Conservation (phyloP, 805 yeast species). For the Nakazawaea pomicola region DNA sequence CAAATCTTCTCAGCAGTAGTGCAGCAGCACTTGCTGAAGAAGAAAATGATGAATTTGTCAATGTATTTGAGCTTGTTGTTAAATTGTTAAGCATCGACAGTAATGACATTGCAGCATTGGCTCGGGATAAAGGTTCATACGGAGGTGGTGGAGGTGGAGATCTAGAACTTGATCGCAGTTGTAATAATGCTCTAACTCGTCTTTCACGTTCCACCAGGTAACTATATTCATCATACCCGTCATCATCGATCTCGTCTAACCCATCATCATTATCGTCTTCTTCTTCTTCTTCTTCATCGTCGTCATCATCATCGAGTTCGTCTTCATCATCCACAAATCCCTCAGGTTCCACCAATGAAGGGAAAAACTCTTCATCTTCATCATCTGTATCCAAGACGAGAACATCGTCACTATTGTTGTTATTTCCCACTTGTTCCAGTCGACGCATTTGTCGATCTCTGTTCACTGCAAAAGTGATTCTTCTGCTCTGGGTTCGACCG, state of each 20-base stretch:
- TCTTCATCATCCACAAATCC: slow-evolving; percentile 23
- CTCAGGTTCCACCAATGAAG: slow-evolving; percentile 18
- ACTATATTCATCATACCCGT: too few relatives aligned
- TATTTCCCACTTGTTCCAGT: neutral
- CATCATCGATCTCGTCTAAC: neutral
- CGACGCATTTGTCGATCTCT: slow-evolving; percentile 1
- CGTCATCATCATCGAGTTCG: slow-evolving; percentile 20
- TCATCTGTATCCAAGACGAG: slow-evolving; percentile 23
- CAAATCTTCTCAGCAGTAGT: too few relatives aligned
- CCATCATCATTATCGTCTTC: slow-evolving; percentile 16
- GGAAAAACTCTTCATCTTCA: slow-evolving; percentile 13
- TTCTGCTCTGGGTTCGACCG: too few relatives aligned
- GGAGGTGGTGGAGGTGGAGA: slow-evolving; percentile 9
- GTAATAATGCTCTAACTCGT: too few relatives aligned
- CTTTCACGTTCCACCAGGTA: neutral
- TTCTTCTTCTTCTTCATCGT: slow-evolving; percentile 17
- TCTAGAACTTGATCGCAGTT: slow-evolving; percentile 1
- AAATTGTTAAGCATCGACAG: slow-evolving; percentile 8
- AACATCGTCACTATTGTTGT: too few relatives aligned
- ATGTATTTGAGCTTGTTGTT: slow-evolving; percentile 2
- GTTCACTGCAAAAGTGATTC: slow-evolving; percentile 1
- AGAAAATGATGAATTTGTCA: too few relatives aligned
- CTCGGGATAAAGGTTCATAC: slow-evolving; percentile 1
- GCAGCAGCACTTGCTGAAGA: too few relatives aligned
- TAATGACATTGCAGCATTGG: slow-evolving; percentile 6